phyloP scores from a whole-genome alignment of 2,329 filamentous ascomycete species.

The Dactylellina parvicollis region DNA sequence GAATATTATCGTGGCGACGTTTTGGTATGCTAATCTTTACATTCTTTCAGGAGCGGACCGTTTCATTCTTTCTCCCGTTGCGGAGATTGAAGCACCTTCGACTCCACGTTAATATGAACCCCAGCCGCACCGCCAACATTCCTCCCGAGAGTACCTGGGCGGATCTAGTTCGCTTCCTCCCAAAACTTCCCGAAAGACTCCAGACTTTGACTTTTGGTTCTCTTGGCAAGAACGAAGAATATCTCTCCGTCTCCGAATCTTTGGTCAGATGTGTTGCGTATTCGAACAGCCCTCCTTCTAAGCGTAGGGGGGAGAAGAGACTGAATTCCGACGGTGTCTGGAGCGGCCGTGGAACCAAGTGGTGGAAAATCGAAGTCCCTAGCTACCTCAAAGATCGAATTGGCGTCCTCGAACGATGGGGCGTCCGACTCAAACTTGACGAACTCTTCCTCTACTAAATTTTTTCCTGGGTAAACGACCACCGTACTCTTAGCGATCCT shows the following conservation, averaged over 20 bases:
- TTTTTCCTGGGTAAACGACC: conserved; percentile 13
- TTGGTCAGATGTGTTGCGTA: conserved; percentile 54
- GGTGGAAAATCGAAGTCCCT: conserved; percentile 50
- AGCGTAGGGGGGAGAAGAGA: conserved; percentile 46
- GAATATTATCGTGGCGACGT: conserved; percentile 8
- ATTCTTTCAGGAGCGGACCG: conserved; percentile 48
- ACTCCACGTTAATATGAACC: conserved; percentile 54
- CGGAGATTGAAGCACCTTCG: conserved; percentile 53
- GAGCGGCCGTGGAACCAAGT: conserved; percentile 50
- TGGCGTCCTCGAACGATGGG: conserved; percentile 48
- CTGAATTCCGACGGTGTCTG: conserved; percentile 45
- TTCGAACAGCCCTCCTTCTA: conserved; percentile 39
- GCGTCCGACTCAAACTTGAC: conserved; percentile 49
- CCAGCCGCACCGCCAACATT: conserved; percentile 53
- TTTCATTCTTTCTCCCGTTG: conserved; percentile 52
- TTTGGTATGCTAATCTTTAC: conserved; percentile 32
- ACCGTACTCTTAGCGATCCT: conserved; percentile 23
- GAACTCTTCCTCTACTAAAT: conserved; percentile 53
- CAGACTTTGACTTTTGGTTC: conserved; percentile 51
- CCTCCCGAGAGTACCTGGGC: conserved; percentile 52
- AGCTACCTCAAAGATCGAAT: conserved; percentile 48
- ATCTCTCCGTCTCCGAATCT: conserved; percentile 46
- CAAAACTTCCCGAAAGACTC: conserved; percentile 46
- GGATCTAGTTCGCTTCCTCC: conserved; percentile 46
- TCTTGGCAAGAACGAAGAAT: conserved; percentile 53